phyloP scores from a whole-genome alignment of 768 basidiomycete species.

The Calocera cornea region DNA sequence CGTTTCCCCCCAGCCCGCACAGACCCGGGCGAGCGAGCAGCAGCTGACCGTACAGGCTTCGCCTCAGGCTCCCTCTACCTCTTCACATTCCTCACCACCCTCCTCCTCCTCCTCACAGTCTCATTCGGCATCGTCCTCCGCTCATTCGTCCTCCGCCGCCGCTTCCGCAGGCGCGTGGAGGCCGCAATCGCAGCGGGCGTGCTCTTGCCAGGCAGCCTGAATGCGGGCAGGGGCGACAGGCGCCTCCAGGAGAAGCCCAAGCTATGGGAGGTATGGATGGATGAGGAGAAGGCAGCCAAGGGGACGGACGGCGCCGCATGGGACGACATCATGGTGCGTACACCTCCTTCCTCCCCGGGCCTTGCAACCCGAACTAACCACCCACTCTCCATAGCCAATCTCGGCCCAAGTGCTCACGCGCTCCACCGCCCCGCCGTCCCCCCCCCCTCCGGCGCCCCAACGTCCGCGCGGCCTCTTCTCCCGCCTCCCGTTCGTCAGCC shows the following conservation, averaged over 20 bases:
- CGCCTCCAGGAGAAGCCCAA: not conserved
- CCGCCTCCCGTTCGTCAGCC: not conserved
- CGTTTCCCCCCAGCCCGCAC: not conserved
- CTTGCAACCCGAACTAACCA: not conserved
- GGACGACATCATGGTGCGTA: not conserved
- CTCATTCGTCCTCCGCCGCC: slow-evolving; percentile 15
- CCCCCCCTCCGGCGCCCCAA: not conserved
- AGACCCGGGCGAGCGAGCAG: not conserved
- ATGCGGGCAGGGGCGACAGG: not conserved
- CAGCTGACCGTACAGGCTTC: not conserved
- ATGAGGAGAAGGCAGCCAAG: not conserved
- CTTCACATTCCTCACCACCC: slow-evolving; percentile 17
- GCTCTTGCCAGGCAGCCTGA: not conserved
- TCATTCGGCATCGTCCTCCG: slow-evolving; percentile 16
- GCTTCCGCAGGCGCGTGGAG: slow-evolving; percentile 15
- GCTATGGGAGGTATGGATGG: slow-evolving; percentile 4
- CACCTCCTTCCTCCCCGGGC: not conserved
- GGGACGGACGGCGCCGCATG: not conserved
- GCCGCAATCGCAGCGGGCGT: slow-evolving; percentile 6
- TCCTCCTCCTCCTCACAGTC: slow-evolving; percentile 14
- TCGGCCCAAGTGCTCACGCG: not conserved
- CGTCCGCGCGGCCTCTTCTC: not conserved
- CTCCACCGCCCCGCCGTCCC: not conserved
- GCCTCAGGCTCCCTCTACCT: slow-evolving; percentile 12
- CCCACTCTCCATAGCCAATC: not conserved